These are phyloP conservation scores for Kazachstania taianensis DNA, from an alignment of 805 yeast genomes.

Conservation along the genomic window DNA sequence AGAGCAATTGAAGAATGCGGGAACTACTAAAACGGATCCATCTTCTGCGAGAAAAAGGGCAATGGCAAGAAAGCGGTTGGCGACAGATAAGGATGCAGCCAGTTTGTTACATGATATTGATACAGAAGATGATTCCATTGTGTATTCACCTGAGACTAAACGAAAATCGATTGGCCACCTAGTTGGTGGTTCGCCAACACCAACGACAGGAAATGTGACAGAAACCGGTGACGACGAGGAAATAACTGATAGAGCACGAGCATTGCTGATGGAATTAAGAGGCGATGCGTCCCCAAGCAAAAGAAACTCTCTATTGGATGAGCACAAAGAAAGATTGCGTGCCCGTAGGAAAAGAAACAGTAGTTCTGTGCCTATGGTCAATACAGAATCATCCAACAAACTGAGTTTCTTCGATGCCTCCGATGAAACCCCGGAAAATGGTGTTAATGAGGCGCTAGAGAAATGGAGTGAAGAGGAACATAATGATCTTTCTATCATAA, in stretches of 20 bases:
- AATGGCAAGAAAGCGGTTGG: constrained; percentile 52
- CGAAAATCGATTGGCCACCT: not conserved
- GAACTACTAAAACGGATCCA: constrained; percentile 67
- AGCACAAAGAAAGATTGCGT: constrained; percentile 23
- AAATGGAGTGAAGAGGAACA: too few relatives aligned
- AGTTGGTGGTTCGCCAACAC: constrained; percentile 4
- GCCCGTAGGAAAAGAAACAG: constrained; percentile 19
- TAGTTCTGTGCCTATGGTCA: too few relatives aligned
- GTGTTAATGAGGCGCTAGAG: too few relatives aligned
- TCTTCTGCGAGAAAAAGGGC: constrained; percentile 75
- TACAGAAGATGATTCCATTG: constrained; percentile 21
- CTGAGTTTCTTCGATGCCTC: constrained; percentile 10
- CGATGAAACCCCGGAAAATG: too few relatives aligned
- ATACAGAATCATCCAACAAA: constrained; percentile 9
- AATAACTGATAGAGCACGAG: constrained; percentile 44
- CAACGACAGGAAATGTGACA: not conserved
- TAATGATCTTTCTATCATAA: too few relatives aligned
- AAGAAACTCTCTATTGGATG: constrained; percentile 15
- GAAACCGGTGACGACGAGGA: constrained; percentile 21
- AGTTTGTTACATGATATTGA: constrained; percentile 13
- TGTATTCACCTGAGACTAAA: constrained; percentile 22
- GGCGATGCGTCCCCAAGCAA: constrained; percentile 24
- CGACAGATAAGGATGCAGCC: constrained; percentile 20
- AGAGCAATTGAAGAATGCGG: constrained; percentile 80
- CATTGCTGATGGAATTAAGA: constrained; percentile 51